These are phyloP conservation scores for Rheum nobile DNA, from an alignment of 148 eudicot genomes.

Conservation along the genomic window DNA sequence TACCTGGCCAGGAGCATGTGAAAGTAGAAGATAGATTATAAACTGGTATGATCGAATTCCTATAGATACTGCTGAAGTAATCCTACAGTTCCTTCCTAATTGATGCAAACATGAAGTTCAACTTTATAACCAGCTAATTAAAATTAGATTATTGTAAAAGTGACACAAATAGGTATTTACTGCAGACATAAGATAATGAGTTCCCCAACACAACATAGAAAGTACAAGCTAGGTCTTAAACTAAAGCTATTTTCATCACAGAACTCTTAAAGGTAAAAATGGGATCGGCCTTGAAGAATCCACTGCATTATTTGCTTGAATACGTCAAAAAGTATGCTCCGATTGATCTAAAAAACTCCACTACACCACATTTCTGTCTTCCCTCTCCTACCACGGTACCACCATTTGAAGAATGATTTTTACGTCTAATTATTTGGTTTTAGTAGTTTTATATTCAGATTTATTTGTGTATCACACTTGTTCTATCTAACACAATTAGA, in stretches of 20 bases:
- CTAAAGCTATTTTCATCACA: too few relatives aligned
- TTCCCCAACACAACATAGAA: too few relatives aligned
- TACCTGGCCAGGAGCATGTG: not conserved
- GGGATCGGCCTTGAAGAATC: not conserved
- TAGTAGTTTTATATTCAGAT: not conserved
- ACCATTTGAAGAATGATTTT: not conserved
- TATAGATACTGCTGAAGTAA: not conserved
- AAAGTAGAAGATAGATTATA: not conserved
- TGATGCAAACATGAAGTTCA: not conserved
- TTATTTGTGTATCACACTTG: not conserved
- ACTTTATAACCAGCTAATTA: not conserved
- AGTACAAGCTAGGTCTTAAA: too few relatives aligned
- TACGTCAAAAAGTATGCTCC: not conserved
- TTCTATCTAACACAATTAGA: not conserved
- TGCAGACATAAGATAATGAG: not conserved
- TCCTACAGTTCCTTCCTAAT: not conserved
- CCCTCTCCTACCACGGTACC: too few relatives aligned
- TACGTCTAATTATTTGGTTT: not conserved
- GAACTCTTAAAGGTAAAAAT: too few relatives aligned
- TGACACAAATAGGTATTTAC: not conserved
- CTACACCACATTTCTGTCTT: not conserved
- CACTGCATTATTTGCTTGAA: too few relatives aligned
- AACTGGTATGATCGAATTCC: not conserved
- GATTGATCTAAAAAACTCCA: not conserved
- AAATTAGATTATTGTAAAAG: not conserved